Conservation (phyloP, 257 asterid species). For the Vinca minor region DNA sequence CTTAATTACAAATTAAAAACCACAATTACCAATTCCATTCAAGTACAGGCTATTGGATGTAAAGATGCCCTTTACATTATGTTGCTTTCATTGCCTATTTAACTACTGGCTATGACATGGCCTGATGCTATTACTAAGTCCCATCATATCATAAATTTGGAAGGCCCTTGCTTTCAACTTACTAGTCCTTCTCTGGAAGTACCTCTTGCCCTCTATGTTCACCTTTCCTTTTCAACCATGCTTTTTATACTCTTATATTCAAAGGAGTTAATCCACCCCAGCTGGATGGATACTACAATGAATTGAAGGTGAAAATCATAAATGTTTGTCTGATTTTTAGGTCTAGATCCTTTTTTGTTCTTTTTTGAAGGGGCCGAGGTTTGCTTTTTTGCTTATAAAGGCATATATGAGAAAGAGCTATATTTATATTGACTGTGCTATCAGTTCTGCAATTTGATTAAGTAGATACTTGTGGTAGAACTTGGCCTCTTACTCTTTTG, state of each 20-base stretch:
- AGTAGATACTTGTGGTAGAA: neutral
- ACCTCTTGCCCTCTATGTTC: neutral
- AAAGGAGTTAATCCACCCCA: neutral
- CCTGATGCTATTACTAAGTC: neutral
- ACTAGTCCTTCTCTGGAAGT: neutral
- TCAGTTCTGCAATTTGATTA: neutral
- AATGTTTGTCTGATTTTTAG: neutral
- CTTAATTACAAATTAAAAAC: too few relatives aligned
- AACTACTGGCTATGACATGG: neutral
- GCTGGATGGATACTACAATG: neutral
- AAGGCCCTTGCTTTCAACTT: neutral
- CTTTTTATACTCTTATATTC: neutral
- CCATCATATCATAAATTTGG: neutral
- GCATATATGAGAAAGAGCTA: neutral
- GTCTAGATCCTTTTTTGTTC: neutral
- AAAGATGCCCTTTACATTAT: neutral
- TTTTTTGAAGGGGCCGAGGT: too few relatives aligned
- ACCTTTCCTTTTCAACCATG: neutral
- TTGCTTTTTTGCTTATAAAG: neutral
- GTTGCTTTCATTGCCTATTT: neutral
- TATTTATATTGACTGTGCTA: neutral
- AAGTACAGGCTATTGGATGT: neutral
- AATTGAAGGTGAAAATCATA: neutral
- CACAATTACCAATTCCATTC: neutral
- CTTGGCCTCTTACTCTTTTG: neutral